Evolutionary conservation across 73 alveolate genomes (phyloP).

Genomic region (Paraurostyla sp.): DNA sequence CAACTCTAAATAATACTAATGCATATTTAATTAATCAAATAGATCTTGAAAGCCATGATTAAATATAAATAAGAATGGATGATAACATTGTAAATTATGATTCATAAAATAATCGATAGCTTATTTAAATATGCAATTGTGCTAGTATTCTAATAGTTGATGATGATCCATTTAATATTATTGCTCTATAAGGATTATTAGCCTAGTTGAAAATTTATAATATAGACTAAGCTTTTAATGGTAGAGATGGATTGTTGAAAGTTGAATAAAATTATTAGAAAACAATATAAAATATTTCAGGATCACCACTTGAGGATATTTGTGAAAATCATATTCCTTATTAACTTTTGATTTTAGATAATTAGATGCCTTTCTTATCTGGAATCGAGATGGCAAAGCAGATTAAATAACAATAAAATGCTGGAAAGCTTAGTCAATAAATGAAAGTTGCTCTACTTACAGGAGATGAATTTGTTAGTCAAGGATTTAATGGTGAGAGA

Average conservation of each 20-base stretch:
- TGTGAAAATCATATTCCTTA: neutral
- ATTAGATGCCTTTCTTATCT: conserved; percentile 20
- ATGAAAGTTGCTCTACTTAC: no score
- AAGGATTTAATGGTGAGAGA: no score
- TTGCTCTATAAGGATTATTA: neutral
- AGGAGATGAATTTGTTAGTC: no score
- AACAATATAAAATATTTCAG: neutral
- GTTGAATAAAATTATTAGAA: neutral
- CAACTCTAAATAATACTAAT: no score
- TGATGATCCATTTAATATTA: conserved; percentile 26
- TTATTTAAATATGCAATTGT: neutral
- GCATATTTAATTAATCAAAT: no score
- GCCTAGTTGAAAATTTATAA: neutral
- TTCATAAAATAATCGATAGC: neutral
- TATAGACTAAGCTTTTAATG: neutral
- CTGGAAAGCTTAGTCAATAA: no score
- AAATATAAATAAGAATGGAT: neutral
- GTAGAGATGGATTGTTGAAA: neutral
- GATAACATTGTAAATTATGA: neutral
- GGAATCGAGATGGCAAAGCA: conserved; percentile 14
- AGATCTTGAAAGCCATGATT: no score
- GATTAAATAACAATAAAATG: neutral
- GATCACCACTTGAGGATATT: neutral
- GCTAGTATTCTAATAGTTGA: neutral
- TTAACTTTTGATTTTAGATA: neutral